Base-by-base conservation (phyloP, 371 early-diverging fungal species). In the Synchytrium microbalum region DNA sequence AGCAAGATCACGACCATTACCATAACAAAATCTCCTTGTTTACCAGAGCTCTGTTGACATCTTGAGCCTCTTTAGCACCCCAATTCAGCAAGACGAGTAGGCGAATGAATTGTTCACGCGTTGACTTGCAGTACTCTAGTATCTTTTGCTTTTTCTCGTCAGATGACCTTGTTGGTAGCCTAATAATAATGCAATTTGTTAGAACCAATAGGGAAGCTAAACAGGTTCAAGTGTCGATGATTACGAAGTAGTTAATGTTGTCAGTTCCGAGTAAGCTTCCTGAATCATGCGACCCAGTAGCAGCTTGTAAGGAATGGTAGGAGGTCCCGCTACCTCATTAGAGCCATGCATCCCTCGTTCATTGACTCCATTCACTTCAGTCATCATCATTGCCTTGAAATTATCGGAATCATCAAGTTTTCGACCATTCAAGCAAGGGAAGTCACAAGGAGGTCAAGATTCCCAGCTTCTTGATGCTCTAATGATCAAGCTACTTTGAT, bases 1-100 rank as follows among this genome's bases (percentile, higher is more conserved):
- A 24, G 14, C 19, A n/a, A 62, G 13, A 3, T n/a, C 14, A 30
- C 32, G 66, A 24, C 27, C 27, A 28, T 55, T 13, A 25, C 46
- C 62, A n/a, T 31, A 26, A 32, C 1, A 46, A 26, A n/a, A 31
- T 23, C 24, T 25, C 10, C 33, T 38, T 19, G 19, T 32, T 51
- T 59, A 66, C 69, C 66, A 64, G 72, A n/a, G 65, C 32, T 38
- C 54, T 28, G 28, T 72, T 63, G 30, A 66, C 28, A 51, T 64
- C 63, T 55, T 59, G 19, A 24, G 67, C 69, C 32, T 59, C 61
- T 61, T 66, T 67, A 19, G 46, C 46, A 14, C 63, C 58, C 69
- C 73, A 72, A 19, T 71, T 64, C 26, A 72, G 60, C 32, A 70
- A 52, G n/a, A 74, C 76, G 26, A 76, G 63, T 59, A 76, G 64